These are phyloP conservation scores for Coniochaeta ligniaria DNA, from an alignment of 2,329 filamentous ascomycete species.

Conservation along the genomic window DNA sequence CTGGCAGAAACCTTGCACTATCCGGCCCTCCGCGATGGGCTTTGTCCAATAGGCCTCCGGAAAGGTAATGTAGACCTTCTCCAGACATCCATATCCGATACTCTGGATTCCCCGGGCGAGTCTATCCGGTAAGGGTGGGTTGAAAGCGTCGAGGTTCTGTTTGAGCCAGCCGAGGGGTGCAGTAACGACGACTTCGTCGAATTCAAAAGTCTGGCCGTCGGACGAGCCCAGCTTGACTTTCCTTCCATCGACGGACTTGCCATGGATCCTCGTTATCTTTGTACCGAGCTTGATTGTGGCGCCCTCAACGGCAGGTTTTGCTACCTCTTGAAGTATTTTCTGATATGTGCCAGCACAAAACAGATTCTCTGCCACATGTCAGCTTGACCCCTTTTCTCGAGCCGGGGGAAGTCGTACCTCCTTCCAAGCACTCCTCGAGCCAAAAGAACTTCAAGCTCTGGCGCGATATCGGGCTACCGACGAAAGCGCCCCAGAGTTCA, in stretches of 20 bases:
- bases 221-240: slow-evolving; percentile 37
- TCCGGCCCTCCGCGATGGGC: slow-evolving; percentile 28
- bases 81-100: slow-evolving; percentile 63
- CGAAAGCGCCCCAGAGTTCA: slow-evolving; percentile 64
- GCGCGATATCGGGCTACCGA: slow-evolving; percentile 54
- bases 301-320: slow-evolving; percentile 45
- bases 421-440: slow-evolving; percentile 72
- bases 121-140: slow-evolving; percentile 49
- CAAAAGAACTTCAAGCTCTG: slow-evolving; percentile 73
- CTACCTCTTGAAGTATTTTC: slow-evolving; percentile 50
- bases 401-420: slow-evolving; percentile 32
- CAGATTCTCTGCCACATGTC: slow-evolving; percentile 40
- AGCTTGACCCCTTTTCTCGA: slow-evolving; percentile 2
- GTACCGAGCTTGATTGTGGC: slow-evolving; percentile 47
- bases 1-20: slow-evolving; percentile 62
- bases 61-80: slow-evolving; percentile 68
- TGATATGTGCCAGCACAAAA: slow-evolving; percentile 54
- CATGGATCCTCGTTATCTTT: slow-evolving; percentile 36
- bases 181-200: slow-evolving; percentile 64
- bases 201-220: slow-evolving; percentile 37
- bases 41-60: slow-evolving; percentile 66
- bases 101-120: slow-evolving; percentile 54
- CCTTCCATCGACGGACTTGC: slow-evolving; percentile 15
- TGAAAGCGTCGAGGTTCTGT: slow-evolving; percentile 48
- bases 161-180: slow-evolving; percentile 64